A percentile compares a stretch with the other conserved stretches of the same genome.
These are phyloP conservation scores for Trametes punicea DNA, from an alignment of 768 basidiomycete species.

Conservation along the genomic window DNA sequence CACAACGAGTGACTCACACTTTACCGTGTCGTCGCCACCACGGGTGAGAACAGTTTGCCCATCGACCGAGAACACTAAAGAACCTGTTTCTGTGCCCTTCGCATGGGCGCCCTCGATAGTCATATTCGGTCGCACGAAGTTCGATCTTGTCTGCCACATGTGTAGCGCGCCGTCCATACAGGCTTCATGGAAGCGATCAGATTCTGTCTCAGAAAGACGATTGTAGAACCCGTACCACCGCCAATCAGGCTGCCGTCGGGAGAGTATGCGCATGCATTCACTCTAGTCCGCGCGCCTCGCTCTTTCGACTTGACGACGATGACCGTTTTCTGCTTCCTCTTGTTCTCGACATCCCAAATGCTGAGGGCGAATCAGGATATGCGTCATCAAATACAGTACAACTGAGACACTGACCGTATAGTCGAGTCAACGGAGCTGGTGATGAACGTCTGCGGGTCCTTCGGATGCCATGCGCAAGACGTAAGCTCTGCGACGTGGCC, in stretches of 20 bases:
- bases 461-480: slow-evolving; percentile 91
- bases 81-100: slow-evolving; percentile 85
- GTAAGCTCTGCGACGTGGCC: slow-evolving; percentile 94
- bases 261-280: slow-evolving; percentile 84
- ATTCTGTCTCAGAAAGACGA: background rate
- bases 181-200: slow-evolving; percentile 41
- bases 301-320: slow-evolving; percentile 98
- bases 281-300: slow-evolving; percentile 88
- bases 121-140: slow-evolving; percentile 89
- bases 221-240: slow-evolving; percentile 57
- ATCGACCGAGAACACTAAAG: slow-evolving; percentile 86
- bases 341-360: slow-evolving; percentile 93
- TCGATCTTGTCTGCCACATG: slow-evolving; percentile 89
- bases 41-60: slow-evolving; percentile 81
- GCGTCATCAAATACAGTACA: background rate
- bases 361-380: slow-evolving; percentile 37
- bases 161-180: slow-evolving; percentile 91
- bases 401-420: slow-evolving; percentile 59
- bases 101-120: slow-evolving; percentile 83
- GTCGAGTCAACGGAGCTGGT: slow-evolving; percentile 96
- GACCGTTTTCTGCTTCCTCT: slow-evolving; percentile 90
- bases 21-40: slow-evolving; percentile 94
- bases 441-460: slow-evolving; percentile 78
- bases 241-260: slow-evolving; percentile 86
- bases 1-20: slow-evolving; percentile 57